phyloP scores from a whole-genome alignment of 495 filamentous ascomycete genomes.

The Hypoxylon intermedium region DNA sequence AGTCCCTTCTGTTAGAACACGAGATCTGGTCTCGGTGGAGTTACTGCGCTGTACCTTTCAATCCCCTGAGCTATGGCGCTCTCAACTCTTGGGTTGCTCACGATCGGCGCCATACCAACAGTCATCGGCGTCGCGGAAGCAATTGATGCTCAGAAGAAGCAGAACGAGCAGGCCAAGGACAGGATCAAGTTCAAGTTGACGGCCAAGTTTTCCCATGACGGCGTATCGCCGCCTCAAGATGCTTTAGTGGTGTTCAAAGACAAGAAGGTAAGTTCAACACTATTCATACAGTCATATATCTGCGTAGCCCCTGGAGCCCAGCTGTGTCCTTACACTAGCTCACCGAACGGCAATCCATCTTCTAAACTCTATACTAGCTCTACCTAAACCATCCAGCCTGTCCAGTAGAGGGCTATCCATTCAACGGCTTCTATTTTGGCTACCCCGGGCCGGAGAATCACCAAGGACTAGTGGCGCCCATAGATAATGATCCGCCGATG shows the following conservation, averaged over 20 bases:
- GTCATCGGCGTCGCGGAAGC: conserved; percentile 59
- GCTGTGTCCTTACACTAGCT: no score
- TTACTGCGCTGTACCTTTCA: conserved; percentile 19
- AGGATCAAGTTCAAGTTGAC: conserved; percentile 59
- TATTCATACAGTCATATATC: neutral
- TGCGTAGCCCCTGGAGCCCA: neutral
- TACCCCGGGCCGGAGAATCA: conserved; percentile 63
- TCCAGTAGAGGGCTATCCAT: conserved; percentile 58
- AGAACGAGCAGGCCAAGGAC: conserved; percentile 57
- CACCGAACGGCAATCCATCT: neutral
- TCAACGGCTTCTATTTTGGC: conserved; percentile 66
- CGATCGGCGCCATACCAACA: conserved; percentile 56
- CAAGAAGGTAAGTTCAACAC: conserved; percentile 48
- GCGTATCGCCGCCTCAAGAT: conserved; percentile 43
- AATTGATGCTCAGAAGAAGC: conserved; percentile 59
- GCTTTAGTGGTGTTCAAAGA: conserved; percentile 51
- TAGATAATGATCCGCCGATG: conserved; percentile 65
- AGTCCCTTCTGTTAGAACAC: conserved; percentile 8
- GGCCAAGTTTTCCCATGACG: conserved; percentile 53
- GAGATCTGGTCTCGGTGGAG: conserved; percentile 22
- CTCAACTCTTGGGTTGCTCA: conserved; percentile 52
- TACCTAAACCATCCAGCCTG: conserved; percentile 55
- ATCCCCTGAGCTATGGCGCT: conserved; percentile 38
- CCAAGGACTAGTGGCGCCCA: conserved; percentile 64
- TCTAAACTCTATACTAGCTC: conserved; percentile 42